Percentiles rank a stretch among this genome's conserved stretches.
Conservation (phyloP, 495 filamentous ascomycete genomes). For the Penicillium odoratum region DNA sequence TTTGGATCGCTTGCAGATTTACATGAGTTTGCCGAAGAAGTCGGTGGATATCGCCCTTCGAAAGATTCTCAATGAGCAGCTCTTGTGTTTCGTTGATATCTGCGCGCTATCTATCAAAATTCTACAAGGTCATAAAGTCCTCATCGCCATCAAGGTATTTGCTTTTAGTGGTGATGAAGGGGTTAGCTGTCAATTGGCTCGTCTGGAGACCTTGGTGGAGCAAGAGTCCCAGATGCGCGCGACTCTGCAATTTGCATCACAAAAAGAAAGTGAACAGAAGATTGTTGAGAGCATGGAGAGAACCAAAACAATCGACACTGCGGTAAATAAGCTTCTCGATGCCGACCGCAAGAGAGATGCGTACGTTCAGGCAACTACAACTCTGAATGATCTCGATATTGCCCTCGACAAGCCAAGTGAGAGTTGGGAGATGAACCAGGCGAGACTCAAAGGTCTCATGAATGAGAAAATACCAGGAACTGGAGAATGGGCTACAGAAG, state of each 20-base stretch:
- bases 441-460: no score
- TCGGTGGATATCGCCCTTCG: constrained; percentile 25
- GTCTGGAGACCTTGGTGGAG: constrained; percentile 21
- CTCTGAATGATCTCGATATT: constrained; percentile 13
- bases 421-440: no score
- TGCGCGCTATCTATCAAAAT: constrained; percentile 29
- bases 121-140: constrained; percentile 25
- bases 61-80: constrained; percentile 30
- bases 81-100: constrained; percentile 30
- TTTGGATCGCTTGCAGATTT: constrained; percentile 29
- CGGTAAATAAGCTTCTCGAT: constrained; percentile 17
- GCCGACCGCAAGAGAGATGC: constrained; percentile 20
- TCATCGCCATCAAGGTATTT: constrained; percentile 30
- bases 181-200: constrained; percentile 21
- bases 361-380: constrained; percentile 6
- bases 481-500: constrained; percentile 17
- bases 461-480: no score
- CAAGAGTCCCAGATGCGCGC: constrained; percentile 25
- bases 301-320: constrained; percentile 13
- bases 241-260: constrained; percentile 23
- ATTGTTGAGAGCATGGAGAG: constrained; percentile 18
- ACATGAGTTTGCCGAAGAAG: constrained; percentile 23
- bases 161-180: constrained; percentile 28
- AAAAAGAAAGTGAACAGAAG: constrained; percentile 16
- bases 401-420: constrained; percentile 17